Conservation (phyloP, 140 eudicot species). For the Senecio squalidus region DNA sequence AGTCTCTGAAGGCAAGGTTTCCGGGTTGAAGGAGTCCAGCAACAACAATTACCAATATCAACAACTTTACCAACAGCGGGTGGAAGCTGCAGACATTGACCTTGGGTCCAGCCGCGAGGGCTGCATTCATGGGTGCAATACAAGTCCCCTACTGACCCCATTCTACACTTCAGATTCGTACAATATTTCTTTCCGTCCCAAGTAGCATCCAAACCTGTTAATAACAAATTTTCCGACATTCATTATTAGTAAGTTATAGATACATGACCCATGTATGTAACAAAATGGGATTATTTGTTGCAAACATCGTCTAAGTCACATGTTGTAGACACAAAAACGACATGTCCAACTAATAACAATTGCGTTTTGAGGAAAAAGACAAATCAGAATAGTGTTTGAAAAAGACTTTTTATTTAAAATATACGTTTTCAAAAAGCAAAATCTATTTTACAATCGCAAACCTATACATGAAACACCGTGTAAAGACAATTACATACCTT, state of each 20-base stretch:
- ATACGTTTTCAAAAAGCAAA: neutral
- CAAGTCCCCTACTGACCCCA: constrained; percentile 9
- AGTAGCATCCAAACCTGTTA: neutral
- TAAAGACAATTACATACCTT: neutral
- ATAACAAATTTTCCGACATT: neutral
- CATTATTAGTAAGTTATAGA: too few relatives aligned
- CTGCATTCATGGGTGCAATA: constrained; percentile 13
- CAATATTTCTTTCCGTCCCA: constrained; percentile 26
- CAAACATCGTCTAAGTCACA: too few relatives aligned
- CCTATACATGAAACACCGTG: neutral
- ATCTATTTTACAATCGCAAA: neutral
- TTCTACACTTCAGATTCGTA: constrained; percentile 1
- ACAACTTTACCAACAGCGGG: neutral
- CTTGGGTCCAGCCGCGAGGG: constrained; percentile 27
- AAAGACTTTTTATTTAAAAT: too few relatives aligned
- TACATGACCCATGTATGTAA: neutral
- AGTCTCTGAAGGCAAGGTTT: neutral
- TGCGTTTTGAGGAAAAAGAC: too few relatives aligned
- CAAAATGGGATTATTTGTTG: too few relatives aligned
- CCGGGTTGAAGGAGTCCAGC: constrained; percentile 15
- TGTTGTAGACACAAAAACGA: too few relatives aligned
- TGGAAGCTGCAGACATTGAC: constrained; percentile 16
- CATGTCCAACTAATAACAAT: too few relatives aligned
- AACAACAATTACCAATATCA: constrained; percentile 9
- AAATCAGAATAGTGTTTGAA: too few relatives aligned